Conservation (phyloP, 345 rosid species). For the Pistacia vera region DNA sequence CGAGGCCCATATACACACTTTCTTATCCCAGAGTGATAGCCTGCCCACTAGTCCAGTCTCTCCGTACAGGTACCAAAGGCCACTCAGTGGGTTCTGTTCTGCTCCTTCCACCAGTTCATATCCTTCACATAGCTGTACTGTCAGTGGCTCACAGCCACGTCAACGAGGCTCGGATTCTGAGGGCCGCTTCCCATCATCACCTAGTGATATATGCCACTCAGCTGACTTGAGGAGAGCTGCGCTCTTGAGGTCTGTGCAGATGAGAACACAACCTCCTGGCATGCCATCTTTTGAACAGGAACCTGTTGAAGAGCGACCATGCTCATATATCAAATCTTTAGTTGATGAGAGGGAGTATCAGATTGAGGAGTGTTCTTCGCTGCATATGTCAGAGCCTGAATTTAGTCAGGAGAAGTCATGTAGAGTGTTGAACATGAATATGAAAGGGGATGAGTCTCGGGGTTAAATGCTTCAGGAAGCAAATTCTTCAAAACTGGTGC, state of each 20-base stretch:
- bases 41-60: constrained; percentile 88
- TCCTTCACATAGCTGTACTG: constrained; percentile 33
- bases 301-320: constrained; percentile 56
- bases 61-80: constrained; percentile 70
- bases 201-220: constrained; percentile 96
- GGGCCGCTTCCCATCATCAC: constrained; percentile 93
- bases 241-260: constrained; percentile 89
- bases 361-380: constrained; percentile 51
- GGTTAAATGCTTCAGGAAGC: constrained; percentile 13
- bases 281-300: constrained; percentile 54
- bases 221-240: constrained; percentile 93
- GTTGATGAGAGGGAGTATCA: constrained; percentile 67
- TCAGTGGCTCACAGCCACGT: constrained; percentile 53
- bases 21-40: constrained; percentile 74
- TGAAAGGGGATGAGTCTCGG: constrained; percentile 38
- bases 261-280: constrained; percentile 79
- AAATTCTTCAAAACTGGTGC: neutral
- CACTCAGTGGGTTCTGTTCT: constrained; percentile 46
- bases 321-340: constrained; percentile 60
- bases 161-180: constrained; percentile 88
- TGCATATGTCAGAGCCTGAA: constrained; percentile 44
- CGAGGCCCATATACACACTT: constrained; percentile 49
- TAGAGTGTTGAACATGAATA: constrained; percentile 43
- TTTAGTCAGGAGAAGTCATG: constrained; percentile 51
- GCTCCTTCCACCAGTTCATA: constrained; percentile 37